Base-by-base conservation (phyloP, 2,329 filamentous ascomycete genomes). In the Pestalotiopsis fici region DNA sequence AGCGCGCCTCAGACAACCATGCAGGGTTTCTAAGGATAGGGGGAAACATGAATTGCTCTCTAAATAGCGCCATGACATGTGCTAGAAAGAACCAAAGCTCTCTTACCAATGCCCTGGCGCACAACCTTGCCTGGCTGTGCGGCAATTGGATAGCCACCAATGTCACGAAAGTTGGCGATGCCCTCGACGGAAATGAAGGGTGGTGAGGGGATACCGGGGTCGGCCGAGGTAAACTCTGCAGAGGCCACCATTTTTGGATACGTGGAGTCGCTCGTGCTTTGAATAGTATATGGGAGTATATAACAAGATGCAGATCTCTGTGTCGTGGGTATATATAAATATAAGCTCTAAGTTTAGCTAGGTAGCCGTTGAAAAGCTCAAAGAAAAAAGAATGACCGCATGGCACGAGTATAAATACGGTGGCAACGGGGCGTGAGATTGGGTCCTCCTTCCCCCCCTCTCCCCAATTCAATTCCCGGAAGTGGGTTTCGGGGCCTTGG, bases 141-240 rank as follows among this genome's bases (percentile, higher is more conserved):
- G 28, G 77, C 67, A 59, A 87, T 75, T 11, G 84, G 80, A 70
- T 90, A 88, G 57, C 88, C 88, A 69, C 90, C 90, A 28, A 91
- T 80, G 75, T 92, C 90, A 65, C 91, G 86, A 75, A 93, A 90
- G 79, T 94, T 93, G 69, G 82, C 83, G 43, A 93, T 83, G 23
- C 90, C 90, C 2, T 83, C 79, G 39, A 91, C 80, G 65, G 75
- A 66, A 67, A 84, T 72, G 72, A 88, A 88, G 11, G 86, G 86
- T 18, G 84, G 83, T 3, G 74, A 77, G 28, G 78, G 79, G 59
- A 66, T 21, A 23, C 39, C 37, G 25, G 59, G 23, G 37, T 62
- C 37, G 21, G 43, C 43, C 43, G 43, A 50, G 43, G 43, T 50
- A 11, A 18, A 50, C 9, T n/a, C 3, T 21, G 43, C 15, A 3